phyloP scores from a whole-genome alignment of 2,329 filamentous ascomycete genomes.

The Aspergillus puulaauensis region DNA sequence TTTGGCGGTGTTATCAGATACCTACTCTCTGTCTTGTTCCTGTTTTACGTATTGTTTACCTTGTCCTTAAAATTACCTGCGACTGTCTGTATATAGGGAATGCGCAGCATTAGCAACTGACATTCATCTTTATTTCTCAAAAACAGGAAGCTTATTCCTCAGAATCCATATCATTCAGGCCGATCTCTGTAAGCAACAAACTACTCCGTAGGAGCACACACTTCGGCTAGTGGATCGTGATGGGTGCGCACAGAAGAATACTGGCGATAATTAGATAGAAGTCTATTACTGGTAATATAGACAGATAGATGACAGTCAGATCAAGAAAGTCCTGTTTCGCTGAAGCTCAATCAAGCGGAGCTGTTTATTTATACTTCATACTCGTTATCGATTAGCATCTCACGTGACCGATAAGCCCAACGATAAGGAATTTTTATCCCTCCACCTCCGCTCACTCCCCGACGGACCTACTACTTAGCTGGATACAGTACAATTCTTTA shows the following conservation, averaged over 20 bases:
- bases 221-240: no score
- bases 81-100: background rate
- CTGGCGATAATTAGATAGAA: no score
- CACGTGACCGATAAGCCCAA: background rate
- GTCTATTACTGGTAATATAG: no score
- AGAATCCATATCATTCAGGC: no score
- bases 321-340: no score
- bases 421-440: background rate
- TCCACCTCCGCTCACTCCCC: background rate
- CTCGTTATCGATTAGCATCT: background rate
- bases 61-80: background rate
- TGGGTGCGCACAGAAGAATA: no score
- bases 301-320: no score
- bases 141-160: background rate
- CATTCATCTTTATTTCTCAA: background rate
- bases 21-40: background rate
- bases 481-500: background rate
- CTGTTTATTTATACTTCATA: background rate
- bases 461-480: background rate
- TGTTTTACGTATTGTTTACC: background rate
- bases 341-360: background rate
- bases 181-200: no score
- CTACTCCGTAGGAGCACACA: no score
- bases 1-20: background rate
- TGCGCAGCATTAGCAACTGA: background rate